Evolutionary conservation across 306 rosid genomes (phyloP).

Genomic region (Trifolium fragiferum): DNA sequence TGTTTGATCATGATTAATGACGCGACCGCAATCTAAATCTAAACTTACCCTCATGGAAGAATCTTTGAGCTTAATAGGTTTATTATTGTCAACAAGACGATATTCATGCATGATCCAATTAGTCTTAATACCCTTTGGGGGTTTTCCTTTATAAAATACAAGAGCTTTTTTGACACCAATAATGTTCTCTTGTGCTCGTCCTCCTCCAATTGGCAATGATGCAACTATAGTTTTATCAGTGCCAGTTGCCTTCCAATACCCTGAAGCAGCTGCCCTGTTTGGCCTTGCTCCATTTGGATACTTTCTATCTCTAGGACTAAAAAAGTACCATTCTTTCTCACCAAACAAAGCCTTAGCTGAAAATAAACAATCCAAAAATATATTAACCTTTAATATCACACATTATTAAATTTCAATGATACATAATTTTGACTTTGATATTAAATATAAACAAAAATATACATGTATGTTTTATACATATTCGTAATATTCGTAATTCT

Average conservation of each 20-base stretch:
- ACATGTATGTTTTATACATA: too few species aligned
- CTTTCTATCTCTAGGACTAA: conserved; percentile 67
- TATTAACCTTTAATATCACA: conserved; percentile 3
- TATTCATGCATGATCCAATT: conserved; percentile 78
- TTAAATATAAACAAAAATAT: too few species aligned
- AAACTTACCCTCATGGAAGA: conserved; percentile 62
- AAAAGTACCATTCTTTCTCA: conserved; percentile 79
- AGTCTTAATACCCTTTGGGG: conserved; percentile 67
- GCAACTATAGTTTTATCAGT: conserved; percentile 57
- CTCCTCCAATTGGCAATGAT: conserved; percentile 28
- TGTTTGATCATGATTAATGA: background rate
- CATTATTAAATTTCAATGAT: background rate
- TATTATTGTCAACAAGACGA: conserved; percentile 54
- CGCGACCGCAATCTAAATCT: background rate
- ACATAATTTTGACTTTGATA: too few species aligned
- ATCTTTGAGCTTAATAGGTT: conserved; percentile 53
- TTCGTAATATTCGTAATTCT: too few species aligned
- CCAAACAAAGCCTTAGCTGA: conserved; percentile 64
- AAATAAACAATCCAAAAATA: background rate
- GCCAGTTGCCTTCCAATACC: conserved; percentile 78
- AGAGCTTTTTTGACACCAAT: conserved; percentile 70
- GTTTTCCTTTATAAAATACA: conserved; percentile 65
- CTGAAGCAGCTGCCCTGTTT: conserved; percentile 76
- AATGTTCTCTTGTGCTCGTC: conserved; percentile 42
- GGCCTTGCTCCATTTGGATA: conserved; percentile 72